Conservation (phyloP, 2,329 filamentous ascomycete genomes). For the Stachybotrys chlorohalonatus region DNA sequence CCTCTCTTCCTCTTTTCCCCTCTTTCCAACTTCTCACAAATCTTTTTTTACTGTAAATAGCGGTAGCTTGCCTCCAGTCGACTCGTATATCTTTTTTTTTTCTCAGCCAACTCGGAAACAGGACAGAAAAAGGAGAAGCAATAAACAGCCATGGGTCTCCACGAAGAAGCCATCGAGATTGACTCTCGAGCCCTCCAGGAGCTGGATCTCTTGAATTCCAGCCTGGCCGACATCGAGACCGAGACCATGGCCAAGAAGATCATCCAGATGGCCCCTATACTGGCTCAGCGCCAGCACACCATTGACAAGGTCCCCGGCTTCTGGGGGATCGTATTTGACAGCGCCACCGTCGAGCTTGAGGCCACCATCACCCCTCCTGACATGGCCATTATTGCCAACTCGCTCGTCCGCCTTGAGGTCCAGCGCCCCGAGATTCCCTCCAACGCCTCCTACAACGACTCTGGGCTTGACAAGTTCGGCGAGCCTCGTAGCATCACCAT, state of each 20-base stretch:
- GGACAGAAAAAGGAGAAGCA: neutral
- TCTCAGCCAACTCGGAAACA: neutral
- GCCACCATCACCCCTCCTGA: neutral
- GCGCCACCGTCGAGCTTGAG: slow-evolving; percentile 3
- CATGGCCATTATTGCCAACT: neutral
- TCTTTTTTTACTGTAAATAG: too few species aligned
- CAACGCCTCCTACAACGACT: neutral
- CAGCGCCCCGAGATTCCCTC: neutral
- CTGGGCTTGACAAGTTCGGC: slow-evolving; percentile 1
- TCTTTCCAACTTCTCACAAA: too few species aligned
- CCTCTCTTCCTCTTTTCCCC: too few species aligned
- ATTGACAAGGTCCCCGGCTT: slow-evolving; percentile 2
- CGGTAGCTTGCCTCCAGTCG: too few species aligned
- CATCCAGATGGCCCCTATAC: slow-evolving; percentile 1
- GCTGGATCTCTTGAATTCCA: neutral
- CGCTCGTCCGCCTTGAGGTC: slow-evolving; percentile 1
- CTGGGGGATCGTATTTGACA: slow-evolving; percentile 2
- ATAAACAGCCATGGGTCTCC: neutral
- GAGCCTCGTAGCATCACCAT: slow-evolving; percentile 1
- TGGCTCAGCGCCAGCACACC: slow-evolving; percentile 1
- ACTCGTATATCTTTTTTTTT: neutral
- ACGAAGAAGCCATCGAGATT: neutral
- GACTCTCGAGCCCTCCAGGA: slow-evolving; percentile 1
- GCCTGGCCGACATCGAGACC: neutral
- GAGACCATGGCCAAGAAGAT: slow-evolving; percentile 1